phyloP scores from a whole-genome alignment of 768 basidiomycete species.

The Lactarius hengduanensis region DNA sequence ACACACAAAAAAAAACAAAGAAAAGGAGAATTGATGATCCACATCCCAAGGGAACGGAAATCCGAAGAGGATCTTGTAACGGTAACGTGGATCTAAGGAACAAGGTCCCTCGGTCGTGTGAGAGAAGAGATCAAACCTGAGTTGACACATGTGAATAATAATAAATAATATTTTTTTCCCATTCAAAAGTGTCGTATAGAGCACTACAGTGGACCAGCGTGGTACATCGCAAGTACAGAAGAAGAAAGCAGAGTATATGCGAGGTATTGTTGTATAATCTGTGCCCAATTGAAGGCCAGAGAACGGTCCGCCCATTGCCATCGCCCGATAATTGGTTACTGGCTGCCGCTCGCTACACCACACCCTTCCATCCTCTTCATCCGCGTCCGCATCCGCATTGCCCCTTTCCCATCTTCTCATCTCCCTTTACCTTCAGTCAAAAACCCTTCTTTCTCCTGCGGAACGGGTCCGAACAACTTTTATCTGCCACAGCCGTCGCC shows the following conservation, averaged over 20 bases:
- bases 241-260: background rate
- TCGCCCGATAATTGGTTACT: conserved; percentile 34
- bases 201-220: background rate
- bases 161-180: conserved; percentile 8
- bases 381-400: conserved; percentile 29
- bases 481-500: background rate
- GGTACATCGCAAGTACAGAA: background rate
- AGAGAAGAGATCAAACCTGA: conserved; percentile 1
- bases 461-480: background rate
- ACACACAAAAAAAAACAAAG: background rate
- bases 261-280: background rate
- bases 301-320: conserved; percentile 24
- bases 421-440: background rate
- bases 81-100: conserved; percentile 21
- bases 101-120: background rate
- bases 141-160: conserved; percentile 14
- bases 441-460: background rate
- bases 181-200: conserved; percentile 18
- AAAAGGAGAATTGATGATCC: conserved; percentile 19
- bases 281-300: background rate
- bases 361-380: conserved; percentile 36
- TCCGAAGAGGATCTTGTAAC: conserved; percentile 8
- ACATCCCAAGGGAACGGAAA: conserved; percentile 19
- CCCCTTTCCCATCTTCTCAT: conserved; percentile 25
- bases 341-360: conserved; percentile 34